These are phyloP conservation scores for Balamuthia mandrillaris DNA, from an alignment of 208 protist genomes.

Conservation along the genomic window DNA sequence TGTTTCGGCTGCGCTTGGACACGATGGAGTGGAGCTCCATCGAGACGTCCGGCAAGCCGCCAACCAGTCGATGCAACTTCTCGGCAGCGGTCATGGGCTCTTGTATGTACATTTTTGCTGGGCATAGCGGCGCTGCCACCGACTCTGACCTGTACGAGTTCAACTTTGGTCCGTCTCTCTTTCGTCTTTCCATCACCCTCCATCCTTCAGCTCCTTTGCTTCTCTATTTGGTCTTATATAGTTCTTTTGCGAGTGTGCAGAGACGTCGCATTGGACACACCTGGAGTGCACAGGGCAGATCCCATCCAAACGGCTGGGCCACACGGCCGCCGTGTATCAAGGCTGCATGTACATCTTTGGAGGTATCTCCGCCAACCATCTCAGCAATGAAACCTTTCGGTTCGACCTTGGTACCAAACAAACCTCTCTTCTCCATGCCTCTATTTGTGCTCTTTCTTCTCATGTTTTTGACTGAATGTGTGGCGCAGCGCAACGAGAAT, in stretches of 20 bases:
- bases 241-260: neutral
- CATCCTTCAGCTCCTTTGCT: neutral
- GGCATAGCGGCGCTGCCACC: neutral
- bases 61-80: neutral
- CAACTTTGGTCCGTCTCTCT: neutral
- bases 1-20: slow-evolving; percentile 31
- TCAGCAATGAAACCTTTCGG: too few relatives aligned
- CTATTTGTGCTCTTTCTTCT: too few relatives aligned
- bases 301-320: slow-evolving; percentile 7
- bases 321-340: neutral
- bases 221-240: neutral
- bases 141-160: slow-evolving; percentile 4
- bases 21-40: slow-evolving; percentile 12
- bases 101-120: slow-evolving; percentile 42
- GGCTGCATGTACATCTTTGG: slow-evolving; percentile 35
- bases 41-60: neutral
- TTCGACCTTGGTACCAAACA: too few relatives aligned
- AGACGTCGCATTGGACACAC: neutral
- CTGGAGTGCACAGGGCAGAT: neutral
- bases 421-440: too few relatives aligned
- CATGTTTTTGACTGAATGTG: too few relatives aligned
- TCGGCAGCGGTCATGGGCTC: neutral
- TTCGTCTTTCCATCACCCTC: too few relatives aligned
- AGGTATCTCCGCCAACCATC: too few relatives aligned
- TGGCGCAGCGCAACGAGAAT: neutral